Base-by-base conservation (phyloP, 345 rosid genomes). In the Melastoma malabathricum region DNA sequence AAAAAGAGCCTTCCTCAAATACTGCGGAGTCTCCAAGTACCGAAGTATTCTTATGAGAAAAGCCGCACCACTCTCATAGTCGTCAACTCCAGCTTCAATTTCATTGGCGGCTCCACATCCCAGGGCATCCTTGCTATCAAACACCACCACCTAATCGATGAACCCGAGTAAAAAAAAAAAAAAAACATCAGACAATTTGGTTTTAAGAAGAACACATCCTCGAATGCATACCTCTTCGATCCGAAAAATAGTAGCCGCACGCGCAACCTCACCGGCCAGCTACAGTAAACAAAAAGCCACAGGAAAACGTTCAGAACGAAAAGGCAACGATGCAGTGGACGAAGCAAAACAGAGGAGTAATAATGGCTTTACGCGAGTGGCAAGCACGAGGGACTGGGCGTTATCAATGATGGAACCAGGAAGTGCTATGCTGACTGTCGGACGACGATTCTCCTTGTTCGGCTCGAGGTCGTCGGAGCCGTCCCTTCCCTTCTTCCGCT, bases 181-280 rank as follows among this genome's bases (percentile, higher is more conserved):
- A 39, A 17, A 31, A 43, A 19, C 19, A 41, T 15, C 29, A 27
- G 8, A 19, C 41, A 38, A 46, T 46, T 39, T 31, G 47, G 1
- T n/a, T 47, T 22, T 50, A 14, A 41, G 46, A 46, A 45, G 4
- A 41, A 34, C 12, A 34, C 41, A 34, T 34, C 12, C 41, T 7
- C 12, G 41, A 34, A 34, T 2, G 12, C 48, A 54, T 57, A 89
- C 95, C 95, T 92, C 98, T 23, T 82, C 95, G 29, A 92, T 75
- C 67, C 86, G 73, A 31, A 92, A 92, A 44, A 92, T 92, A 1
- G 97, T 81, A 0, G 84, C 82, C 10, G 98, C 97, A 18, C 95
- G 97, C 64, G 95, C 89, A 64, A 92, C 79, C 73, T 87, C 93
- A 67, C 97, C 75, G 5, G 97, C 97, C 57, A 92, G 61, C 98